A percentile compares a stretch with the other conserved stretches of the same genome.
These are phyloP conservation scores for Penicillium thymicola DNA, from an alignment of 2,329 filamentous ascomycete species.

Conservation along the genomic window DNA sequence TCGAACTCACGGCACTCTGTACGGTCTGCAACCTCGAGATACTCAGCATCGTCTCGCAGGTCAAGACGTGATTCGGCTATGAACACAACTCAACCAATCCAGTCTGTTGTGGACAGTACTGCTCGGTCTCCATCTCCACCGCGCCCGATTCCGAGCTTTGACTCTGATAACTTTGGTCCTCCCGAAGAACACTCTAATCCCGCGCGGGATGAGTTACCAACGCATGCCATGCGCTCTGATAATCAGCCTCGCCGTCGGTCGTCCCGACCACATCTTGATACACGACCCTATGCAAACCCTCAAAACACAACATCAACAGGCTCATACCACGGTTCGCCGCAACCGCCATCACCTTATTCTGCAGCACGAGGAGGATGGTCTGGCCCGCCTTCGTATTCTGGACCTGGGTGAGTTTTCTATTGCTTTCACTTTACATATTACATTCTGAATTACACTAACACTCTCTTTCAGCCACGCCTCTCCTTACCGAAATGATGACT, in stretches of 20 bases:
- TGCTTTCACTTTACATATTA: background rate
- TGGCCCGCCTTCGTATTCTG: constrained; percentile 43
- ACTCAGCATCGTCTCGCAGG: constrained; percentile 25
- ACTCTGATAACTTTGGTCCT: constrained; percentile 30
- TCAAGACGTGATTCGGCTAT: constrained; percentile 25
- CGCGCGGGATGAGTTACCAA: constrained; percentile 33
- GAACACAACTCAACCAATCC: constrained; percentile 29
- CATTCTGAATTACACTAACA: constrained; percentile 10
- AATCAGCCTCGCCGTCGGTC: constrained; percentile 34
- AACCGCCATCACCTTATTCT: constrained; percentile 59
- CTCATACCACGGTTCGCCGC: constrained; percentile 60
- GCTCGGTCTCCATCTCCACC: constrained; percentile 34
- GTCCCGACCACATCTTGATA: constrained; percentile 42
- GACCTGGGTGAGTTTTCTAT: constrained; percentile 47
- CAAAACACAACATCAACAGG: constrained; percentile 55
- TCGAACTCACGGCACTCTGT: constrained; percentile 36
- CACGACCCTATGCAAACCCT: constrained; percentile 54
- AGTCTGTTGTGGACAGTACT: constrained; percentile 27
- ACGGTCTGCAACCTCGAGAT: constrained; percentile 31
- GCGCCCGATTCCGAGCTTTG: constrained; percentile 33
- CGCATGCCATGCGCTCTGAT: constrained; percentile 35
- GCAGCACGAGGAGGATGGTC: constrained; percentile 54
- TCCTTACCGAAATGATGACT: constrained; percentile 57
- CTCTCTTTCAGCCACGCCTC: constrained; percentile 60
- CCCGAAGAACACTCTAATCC: constrained; percentile 31